Conservation (phyloP, 179 eudicot species). For the Beta lomatogona region DNA sequence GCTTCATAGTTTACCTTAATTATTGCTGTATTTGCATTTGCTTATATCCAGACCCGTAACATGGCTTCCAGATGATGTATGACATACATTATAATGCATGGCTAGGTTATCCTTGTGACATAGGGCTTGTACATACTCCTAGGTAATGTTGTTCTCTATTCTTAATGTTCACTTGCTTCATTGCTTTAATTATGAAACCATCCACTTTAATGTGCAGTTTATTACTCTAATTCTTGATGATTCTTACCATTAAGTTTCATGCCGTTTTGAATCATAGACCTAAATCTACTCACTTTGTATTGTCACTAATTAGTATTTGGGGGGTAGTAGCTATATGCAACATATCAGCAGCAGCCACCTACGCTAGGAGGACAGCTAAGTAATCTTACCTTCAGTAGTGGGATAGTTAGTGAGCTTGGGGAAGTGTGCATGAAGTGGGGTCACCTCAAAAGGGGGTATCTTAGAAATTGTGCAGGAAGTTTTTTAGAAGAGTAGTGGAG, state of each 20-base stretch:
- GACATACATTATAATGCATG: neutral
- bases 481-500: too few relatives aligned
- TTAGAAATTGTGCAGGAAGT: too few relatives aligned
- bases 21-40: neutral
- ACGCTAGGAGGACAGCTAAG: too few relatives aligned
- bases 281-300: neutral
- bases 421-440: too few relatives aligned
- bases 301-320: neutral
- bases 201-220: neutral
- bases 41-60: neutral
- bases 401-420: too few relatives aligned
- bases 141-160: neutral
- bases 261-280: neutral
- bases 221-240: neutral
- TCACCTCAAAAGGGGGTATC: too few relatives aligned
- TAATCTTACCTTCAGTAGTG: too few relatives aligned
- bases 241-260: neutral
- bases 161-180: neutral
- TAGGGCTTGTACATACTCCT: neutral
- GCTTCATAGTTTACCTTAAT: neutral
- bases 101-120: neutral
- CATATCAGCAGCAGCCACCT: too few relatives aligned
- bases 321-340: too few relatives aligned
- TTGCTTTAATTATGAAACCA: neutral
- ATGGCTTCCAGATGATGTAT: neutral